Conservation (phyloP, 1,139 yeast species). For the Zygosaccharomyces pseudobailii region DNA sequence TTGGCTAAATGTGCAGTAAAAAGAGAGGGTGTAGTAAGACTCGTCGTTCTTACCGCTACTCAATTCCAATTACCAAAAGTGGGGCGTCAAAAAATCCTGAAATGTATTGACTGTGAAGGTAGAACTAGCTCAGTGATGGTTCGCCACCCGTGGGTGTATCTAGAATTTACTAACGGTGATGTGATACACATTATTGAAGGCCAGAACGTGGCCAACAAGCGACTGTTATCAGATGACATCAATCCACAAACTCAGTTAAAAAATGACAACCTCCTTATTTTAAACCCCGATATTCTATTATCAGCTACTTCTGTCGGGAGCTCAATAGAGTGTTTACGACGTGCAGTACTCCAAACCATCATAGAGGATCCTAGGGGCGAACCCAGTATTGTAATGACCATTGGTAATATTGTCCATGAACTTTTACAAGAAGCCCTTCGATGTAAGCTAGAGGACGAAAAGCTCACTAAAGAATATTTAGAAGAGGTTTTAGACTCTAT, state of each 20-base stretch:
- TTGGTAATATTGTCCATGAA: conserved; percentile 77
- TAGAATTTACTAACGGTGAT: conserved; percentile 45
- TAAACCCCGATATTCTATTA: conserved; percentile 79
- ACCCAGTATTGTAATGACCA: conserved; percentile 54
- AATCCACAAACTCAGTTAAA: conserved; percentile 48
- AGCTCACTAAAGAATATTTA: conserved; percentile 41
- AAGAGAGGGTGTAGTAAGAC: conserved; percentile 47
- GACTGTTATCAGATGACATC: conserved; percentile 29
- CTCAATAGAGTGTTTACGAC: conserved; percentile 67
- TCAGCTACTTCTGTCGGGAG: conserved; percentile 82
- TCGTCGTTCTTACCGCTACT: conserved; percentile 36
- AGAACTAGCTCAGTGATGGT: conserved; percentile 41
- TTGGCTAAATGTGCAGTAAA: conserved; percentile 44
- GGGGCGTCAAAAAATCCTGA: conserved; percentile 46
- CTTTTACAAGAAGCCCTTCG: conserved; percentile 66
- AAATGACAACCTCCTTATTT: conserved; percentile 55
- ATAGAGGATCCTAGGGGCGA: conserved; percentile 51
- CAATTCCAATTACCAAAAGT: conserved; percentile 35
- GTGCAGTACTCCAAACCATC: conserved; percentile 56
- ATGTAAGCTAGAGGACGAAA: conserved; percentile 36
- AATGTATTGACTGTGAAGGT: conserved; percentile 41
- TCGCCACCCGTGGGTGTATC: conserved; percentile 46
- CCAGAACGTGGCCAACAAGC: conserved; percentile 36
- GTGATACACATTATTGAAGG: conserved; percentile 55
- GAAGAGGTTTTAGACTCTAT: conserved; percentile 42